Base-by-base conservation (phyloP, 192 early-diverging fungal species). In the Cetraspora pellucida region DNA sequence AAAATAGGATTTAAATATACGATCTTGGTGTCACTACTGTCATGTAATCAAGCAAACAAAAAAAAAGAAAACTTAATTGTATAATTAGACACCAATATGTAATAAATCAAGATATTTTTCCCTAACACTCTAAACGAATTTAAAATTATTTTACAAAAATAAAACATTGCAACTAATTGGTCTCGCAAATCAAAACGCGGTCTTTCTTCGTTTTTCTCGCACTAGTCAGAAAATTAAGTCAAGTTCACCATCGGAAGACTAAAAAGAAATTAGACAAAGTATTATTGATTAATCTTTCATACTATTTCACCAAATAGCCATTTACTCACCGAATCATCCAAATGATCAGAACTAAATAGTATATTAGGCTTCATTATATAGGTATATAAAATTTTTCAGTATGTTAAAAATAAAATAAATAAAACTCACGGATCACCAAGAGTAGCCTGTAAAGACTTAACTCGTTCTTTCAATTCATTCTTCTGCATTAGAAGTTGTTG, bases 401-500 rank as follows among this genome's bases (percentile, higher is more conserved):
- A 50, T 65, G 28, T 47, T 30, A 44, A 17, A 25, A 64, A 52
- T 23, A 75, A 58, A 31, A 54, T 11, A 78, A 45, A 58, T 57
- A 37, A 13, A 79, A 74, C 87, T 79, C 77, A 81, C 74, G 81
- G 47, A 63, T 89, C 87, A 19, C 87, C 87, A 16, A 87, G 74
- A 50, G 82, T 81, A 46, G 44, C 71, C 59, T 89, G 86, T 25
- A 89, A 60, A 55, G 85, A 81, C 21, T 85, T 83, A 21, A 89
- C 86, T 69, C 81, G 81, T 23, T 66, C 81, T 65, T 89, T 87
- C 23, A 89, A 78, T n/a, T 89, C 84, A 60, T 84, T 82, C 74
- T 89, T 89, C 63, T 90, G 84, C 77, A 85, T 83, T 37, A 92
- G 72, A 13, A 94, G 78, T 43, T 91, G 88, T 52, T 89, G 85